Conservation (phyloP, 2,329 filamentous ascomycete genomes). For the Fusarium sp. region DNA sequence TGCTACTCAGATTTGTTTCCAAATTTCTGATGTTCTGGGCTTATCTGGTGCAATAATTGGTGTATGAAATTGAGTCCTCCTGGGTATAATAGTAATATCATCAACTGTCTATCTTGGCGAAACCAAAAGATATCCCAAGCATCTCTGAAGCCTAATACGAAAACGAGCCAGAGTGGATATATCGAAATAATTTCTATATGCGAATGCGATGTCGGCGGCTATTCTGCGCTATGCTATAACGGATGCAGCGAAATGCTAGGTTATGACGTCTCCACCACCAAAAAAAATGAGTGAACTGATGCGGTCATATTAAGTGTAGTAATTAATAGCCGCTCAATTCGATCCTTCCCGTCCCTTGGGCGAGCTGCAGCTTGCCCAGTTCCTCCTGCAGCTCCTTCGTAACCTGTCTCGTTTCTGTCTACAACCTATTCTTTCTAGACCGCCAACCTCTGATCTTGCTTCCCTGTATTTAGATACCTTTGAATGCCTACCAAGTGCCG, state of each 20-base stretch:
- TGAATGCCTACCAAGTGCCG: constrained; percentile 11
- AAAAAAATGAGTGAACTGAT: constrained; percentile 29
- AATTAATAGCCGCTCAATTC: constrained; percentile 28
- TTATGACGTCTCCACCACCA: constrained; percentile 39
- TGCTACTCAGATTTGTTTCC: constrained; percentile 20
- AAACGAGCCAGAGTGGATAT: constrained; percentile 37
- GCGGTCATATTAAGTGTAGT: constrained; percentile 28
- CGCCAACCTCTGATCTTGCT: background rate
- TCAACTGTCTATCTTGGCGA: constrained; percentile 30
- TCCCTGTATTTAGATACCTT: background rate
- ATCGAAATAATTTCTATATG: constrained; percentile 7
- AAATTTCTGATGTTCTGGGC: constrained; percentile 15
- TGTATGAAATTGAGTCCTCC: constrained; percentile 24
- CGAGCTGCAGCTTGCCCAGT: constrained; percentile 13
- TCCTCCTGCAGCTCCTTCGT: background rate
- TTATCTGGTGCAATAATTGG: constrained; percentile 25
- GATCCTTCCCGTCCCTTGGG: background rate
- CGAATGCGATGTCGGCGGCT: constrained; percentile 38
- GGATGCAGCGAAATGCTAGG: constrained; percentile 27
- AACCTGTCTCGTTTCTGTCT: background rate
- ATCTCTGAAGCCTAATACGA: constrained; percentile 26
- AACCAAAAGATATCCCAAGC: background rate
- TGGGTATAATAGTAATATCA: constrained; percentile 36
- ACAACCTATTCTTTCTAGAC: background rate
- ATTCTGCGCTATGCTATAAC: constrained; percentile 2